phyloP scores from a whole-genome alignment of 2,329 filamentous ascomycete genomes.

The Ascochyta viciae-villosae region DNA sequence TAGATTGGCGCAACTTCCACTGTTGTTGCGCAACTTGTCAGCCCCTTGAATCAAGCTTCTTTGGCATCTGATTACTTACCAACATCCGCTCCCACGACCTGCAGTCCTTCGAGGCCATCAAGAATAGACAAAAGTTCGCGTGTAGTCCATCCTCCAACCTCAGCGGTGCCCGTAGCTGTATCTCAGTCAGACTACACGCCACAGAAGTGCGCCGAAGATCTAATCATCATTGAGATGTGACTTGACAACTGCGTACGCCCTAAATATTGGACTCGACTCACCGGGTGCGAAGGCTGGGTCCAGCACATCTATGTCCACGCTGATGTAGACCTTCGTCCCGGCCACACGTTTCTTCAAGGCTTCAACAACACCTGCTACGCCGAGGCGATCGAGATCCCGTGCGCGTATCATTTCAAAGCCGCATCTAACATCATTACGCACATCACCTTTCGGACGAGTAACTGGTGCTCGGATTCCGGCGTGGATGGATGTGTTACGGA shows the following conservation, averaged over 20 bases:
- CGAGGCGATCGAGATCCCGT: conserved; percentile 60
- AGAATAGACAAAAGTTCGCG: conserved; percentile 66
- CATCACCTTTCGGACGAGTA: conserved; percentile 57
- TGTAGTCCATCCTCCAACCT: conserved; percentile 68
- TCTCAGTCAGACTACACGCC: background rate
- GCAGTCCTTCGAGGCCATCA: conserved; percentile 64
- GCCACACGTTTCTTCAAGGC: conserved; percentile 59
- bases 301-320: conserved; percentile 64
- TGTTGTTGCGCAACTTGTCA: conserved; percentile 23
- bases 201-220: background rate
- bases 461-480: conserved; percentile 67
- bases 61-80: conserved; percentile 39
- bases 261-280: conserved; percentile 31
- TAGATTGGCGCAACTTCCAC: conserved; percentile 69
- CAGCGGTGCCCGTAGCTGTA: conserved; percentile 64
- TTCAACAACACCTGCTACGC: conserved; percentile 57
- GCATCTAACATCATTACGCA: conserved; percentile 64
- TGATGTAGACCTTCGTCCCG: conserved; percentile 62
- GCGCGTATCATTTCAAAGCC: conserved; percentile 66
- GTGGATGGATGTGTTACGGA: conserved; percentile 66
- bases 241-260: background rate
- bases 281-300: conserved; percentile 64
- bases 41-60: background rate
- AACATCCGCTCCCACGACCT: conserved; percentile 66
- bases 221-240: background rate